These are phyloP conservation scores for Candida stauntonica DNA, from an alignment of 805 yeast genomes.

Conservation along the genomic window DNA sequence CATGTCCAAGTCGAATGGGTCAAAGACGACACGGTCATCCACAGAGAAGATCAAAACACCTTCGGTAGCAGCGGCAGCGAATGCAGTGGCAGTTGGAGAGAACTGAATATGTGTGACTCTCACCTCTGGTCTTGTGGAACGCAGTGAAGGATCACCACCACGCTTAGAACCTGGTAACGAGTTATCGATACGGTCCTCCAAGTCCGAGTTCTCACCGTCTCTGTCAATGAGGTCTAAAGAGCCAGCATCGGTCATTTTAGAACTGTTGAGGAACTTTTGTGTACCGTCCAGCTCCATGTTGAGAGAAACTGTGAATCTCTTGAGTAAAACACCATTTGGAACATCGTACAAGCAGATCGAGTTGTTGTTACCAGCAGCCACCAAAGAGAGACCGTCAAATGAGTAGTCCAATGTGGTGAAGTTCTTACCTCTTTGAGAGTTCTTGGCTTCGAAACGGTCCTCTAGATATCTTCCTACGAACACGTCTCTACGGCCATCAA, in stretches of 20 bases:
- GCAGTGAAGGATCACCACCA: conserved; percentile 69
- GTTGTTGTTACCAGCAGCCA: conserved; percentile 93
- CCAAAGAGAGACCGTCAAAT: conserved; percentile 81
- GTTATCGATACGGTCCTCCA: conserved; percentile 73
- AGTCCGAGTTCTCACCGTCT: conserved; percentile 80
- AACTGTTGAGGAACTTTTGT: conserved; percentile 68
- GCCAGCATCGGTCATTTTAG: conserved; percentile 84
- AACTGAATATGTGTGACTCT: conserved; percentile 73
- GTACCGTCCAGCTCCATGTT: conserved; percentile 94
- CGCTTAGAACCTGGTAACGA: conserved; percentile 78
- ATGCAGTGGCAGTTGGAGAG: conserved; percentile 86
- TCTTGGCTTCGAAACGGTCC: conserved; percentile 77
- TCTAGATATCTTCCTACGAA: conserved; percentile 75
- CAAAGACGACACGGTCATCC: conserved; percentile 72
- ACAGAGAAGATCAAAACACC: conserved; percentile 81
- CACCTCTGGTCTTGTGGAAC: conserved; percentile 77
- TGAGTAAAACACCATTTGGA: conserved; percentile 79
- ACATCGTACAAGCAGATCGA: conserved; percentile 90
- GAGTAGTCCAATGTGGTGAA: conserved; percentile 81
- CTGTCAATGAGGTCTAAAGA: conserved; percentile 76
- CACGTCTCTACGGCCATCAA: conserved; percentile 87
- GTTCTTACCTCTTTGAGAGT: conserved; percentile 77
- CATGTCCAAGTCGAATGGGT: conserved; percentile 91
- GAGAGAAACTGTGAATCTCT: conserved; percentile 76
- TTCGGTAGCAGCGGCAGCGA: conserved; percentile 94